A percentile compares a stretch with the other conserved stretches of the same genome.
These are phyloP conservation scores for Pleurostoma richardsiae DNA, from an alignment of 2,329 filamentous ascomycete species.

Conservation along the genomic window DNA sequence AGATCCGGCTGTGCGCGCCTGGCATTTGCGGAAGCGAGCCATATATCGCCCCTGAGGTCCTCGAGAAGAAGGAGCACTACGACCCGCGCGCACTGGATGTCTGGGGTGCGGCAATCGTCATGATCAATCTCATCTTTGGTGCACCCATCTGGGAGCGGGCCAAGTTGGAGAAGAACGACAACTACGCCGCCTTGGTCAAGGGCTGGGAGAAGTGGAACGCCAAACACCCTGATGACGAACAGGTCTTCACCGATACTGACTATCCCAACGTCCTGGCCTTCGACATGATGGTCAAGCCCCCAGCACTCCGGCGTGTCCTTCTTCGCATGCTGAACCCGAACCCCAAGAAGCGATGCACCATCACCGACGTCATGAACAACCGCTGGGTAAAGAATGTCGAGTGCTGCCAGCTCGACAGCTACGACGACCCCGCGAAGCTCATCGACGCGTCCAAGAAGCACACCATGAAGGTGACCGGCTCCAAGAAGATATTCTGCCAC, in stretches of 20 bases:
- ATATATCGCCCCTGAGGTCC: slow-evolving; percentile 83
- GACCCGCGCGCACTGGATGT: slow-evolving; percentile 80
- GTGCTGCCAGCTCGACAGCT: slow-evolving; percentile 71
- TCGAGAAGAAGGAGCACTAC: slow-evolving; percentile 58
- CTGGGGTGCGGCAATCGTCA: slow-evolving; percentile 81
- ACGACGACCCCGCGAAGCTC: slow-evolving; percentile 55
- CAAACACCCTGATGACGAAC: slow-evolving; percentile 36
- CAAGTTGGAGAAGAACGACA: slow-evolving; percentile 34
- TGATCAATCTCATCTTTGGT: slow-evolving; percentile 69
- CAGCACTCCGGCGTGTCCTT: slow-evolving; percentile 64
- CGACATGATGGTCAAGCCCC: slow-evolving; percentile 61
- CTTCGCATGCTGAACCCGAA: slow-evolving; percentile 80
- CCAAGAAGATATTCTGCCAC: slow-evolving; percentile 52
- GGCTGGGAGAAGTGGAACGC: slow-evolving; percentile 67
- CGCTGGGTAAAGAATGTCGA: slow-evolving; percentile 71
- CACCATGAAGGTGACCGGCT: slow-evolving; percentile 30
- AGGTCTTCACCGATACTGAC: slow-evolving; percentile 46
- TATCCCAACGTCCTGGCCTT: slow-evolving; percentile 63
- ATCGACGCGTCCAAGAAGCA: slow-evolving; percentile 60
- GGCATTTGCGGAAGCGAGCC: slow-evolving; percentile 82
- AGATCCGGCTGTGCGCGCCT: slow-evolving; percentile 66
- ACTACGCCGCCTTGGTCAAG: slow-evolving; percentile 59
- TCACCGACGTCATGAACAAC: slow-evolving; percentile 63
- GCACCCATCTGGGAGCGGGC: slow-evolving; percentile 73
- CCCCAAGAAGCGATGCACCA: slow-evolving; percentile 64